Base-by-base conservation (phyloP, 176 grass and related monocot genomes). In the Oryza brachyantha region DNA sequence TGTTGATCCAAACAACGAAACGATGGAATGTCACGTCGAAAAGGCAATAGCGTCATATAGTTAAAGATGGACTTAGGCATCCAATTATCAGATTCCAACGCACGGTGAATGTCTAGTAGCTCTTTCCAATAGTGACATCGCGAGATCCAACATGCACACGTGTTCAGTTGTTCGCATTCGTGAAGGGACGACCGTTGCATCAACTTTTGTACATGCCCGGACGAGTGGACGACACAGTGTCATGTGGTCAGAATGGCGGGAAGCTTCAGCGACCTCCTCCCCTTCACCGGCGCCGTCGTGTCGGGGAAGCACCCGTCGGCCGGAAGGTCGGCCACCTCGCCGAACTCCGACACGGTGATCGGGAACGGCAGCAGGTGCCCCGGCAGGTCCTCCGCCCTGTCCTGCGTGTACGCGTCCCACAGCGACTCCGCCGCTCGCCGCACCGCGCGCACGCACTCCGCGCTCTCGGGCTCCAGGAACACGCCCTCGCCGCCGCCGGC, bases 311-410 rank as follows among this genome's bases (percentile, higher is more conserved):
- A 77, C 21, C 91, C 91, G 77, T 90, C 77, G 28, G 52, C 59
- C 0, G 95, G 68, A 48, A 90, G 67, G 76, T 94, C 89, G 5
- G 46, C 71, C 46, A 97, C 64, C 71, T 83, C 69, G 26, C 91
- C 94, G 16, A 39, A 76, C 35, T 86, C 82, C 6, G 85, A 92
- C 64, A 97, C 92, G 48, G 27, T 68, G 55, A 97, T 83, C 16
- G 95, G 95, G 72, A 92, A 97, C 43, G 95, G 92, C 13, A 97
- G 89, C 57, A 97, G 50, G 80, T 97, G 92, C 0, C 95, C 84
- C 12, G 69, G 87, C 67, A 97, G 79, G 80, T 94, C 85, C 55
- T 87, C 75, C 74, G 85, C 79, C 7, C 21, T 69, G 40, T 90
- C 89, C 70, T 75, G 85, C 27, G 63, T 83, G 80, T 86, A 97